Evolutionary conservation across 2,329 filamentous ascomycete species (phyloP).

Genomic region (Stemphylium beticola): DNA sequence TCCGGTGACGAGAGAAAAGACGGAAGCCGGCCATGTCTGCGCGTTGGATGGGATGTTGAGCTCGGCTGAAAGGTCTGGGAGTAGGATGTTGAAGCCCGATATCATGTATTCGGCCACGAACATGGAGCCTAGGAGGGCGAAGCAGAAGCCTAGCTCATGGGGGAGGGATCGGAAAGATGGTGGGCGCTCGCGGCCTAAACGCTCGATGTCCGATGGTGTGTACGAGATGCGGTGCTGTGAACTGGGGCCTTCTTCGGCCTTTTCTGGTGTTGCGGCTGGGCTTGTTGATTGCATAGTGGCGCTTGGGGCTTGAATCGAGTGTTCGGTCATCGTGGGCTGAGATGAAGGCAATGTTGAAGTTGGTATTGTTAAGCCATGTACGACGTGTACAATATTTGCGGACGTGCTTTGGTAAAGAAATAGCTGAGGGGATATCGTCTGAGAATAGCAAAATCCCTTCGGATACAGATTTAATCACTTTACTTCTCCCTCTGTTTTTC

Average conservation of each 20-base stretch:
- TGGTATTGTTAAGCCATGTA: not conserved
- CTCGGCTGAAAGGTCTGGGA: slow-evolving; percentile 68
- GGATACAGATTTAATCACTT: not conserved
- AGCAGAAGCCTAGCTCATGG: slow-evolving; percentile 68
- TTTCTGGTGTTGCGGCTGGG: not conserved
- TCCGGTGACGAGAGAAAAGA: slow-evolving; percentile 47
- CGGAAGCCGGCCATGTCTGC: slow-evolving; percentile 52
- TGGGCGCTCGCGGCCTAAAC: slow-evolving; percentile 68
- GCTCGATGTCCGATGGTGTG: slow-evolving; percentile 56
- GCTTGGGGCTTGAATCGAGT: not conserved
- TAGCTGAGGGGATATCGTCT: too few relatives aligned
- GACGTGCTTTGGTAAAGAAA: not conserved
- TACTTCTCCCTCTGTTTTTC: slow-evolving; percentile 11
- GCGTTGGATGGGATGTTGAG: slow-evolving; percentile 72
- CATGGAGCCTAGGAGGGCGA: slow-evolving; percentile 67
- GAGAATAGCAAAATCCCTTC: not conserved
- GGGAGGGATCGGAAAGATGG: slow-evolving; percentile 59
- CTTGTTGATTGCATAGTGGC: not conserved
- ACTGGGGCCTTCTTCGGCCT: slow-evolving; percentile 23
- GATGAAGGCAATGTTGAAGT: not conserved
- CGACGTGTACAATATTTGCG: not conserved
- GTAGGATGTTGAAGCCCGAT: slow-evolving; percentile 73
- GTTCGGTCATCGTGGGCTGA: not conserved
- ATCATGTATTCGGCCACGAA: slow-evolving; percentile 76
- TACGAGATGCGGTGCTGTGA: slow-evolving; percentile 24